Evolutionary conservation across 257 asterid species (phyloP), one percentile per base, ranked within the genome.

Genomic region (Perilla frutescens): DNA sequence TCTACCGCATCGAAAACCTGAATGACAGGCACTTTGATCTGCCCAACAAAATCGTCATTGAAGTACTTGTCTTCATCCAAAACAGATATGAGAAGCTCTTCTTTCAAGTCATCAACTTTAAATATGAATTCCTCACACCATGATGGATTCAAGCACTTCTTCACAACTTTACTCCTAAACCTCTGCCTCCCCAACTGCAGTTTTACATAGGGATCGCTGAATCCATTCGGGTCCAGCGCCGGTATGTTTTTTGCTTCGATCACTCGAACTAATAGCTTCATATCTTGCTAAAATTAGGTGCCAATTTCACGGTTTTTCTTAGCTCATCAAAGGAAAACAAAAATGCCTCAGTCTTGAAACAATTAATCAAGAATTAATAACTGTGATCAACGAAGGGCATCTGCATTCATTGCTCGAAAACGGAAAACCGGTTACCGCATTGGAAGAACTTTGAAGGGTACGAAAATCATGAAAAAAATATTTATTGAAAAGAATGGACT

Each of bases 41-140:
- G 91, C 13, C 99, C 99, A 62, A 92, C 88, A 81, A 90, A 90
- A 79, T 92, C 98, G 81, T 89, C 96, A 64, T 92, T 88, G 78
- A 87, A 90, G 84, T 90, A 95, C 89, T 90, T 95, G 71, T 92
- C 99, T 70, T 92, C 98, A 70, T 92, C 98, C 55, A 95, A 78
- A 66, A 95, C 99, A 41, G 88, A 80, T 8, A 95, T 29, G 39
- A 84, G 70, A 71, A 95, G 96, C 86, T 89, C 90, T 12, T 92
- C 98, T 79, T 89, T 90, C 76, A 92, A 80, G 73, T 90, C 98
- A 37, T 95, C 98, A 20, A 95, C 96, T 62, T 81, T 82, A 72
- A 95, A 92, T 54, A 83, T 68, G 86, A 92, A 92, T 50, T 95
- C 99, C 81, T 95, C 97, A 55, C 96, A 89, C 99, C 99, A 95